These are phyloP conservation scores for Choiromyces venosus DNA, from an alignment of 495 filamentous ascomycete genomes.

Conservation along the genomic window DNA sequence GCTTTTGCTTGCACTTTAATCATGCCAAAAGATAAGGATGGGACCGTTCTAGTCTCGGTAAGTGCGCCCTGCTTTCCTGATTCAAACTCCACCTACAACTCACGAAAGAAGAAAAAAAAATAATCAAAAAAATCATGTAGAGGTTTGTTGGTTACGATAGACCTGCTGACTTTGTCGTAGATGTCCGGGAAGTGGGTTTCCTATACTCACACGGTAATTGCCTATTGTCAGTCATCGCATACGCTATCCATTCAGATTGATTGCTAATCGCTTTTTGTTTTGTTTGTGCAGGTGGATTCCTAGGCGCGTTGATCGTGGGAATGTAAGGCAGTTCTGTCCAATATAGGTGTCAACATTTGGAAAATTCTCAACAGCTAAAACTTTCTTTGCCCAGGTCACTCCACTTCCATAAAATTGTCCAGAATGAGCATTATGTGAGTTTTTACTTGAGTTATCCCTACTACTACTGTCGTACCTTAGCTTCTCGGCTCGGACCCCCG, in stretches of 20 bases:
- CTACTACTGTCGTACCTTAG: background rate
- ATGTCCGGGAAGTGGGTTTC: slow-evolving; percentile 89
- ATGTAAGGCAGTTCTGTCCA: slow-evolving; percentile 44
- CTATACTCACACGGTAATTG: slow-evolving; percentile 75
- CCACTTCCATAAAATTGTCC: slow-evolving; percentile 94
- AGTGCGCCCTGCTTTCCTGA: slow-evolving; percentile 40
- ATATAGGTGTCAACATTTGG: slow-evolving; percentile 1
- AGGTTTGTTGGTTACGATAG: slow-evolving; percentile 5
- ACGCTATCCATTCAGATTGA: background rate
- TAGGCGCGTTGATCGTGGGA: slow-evolving; percentile 84
- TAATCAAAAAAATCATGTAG: background rate
- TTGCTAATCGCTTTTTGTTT: slow-evolving; percentile 16
- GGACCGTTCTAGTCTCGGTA: slow-evolving; percentile 71
- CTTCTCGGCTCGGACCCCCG: background rate
- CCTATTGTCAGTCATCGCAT: slow-evolving; percentile 57
- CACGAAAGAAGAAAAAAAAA: background rate
- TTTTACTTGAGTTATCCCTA: background rate
- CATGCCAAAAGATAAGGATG: slow-evolving; percentile 85
- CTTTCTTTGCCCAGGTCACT: slow-evolving; percentile 49
- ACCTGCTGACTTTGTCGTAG: slow-evolving; percentile 43
- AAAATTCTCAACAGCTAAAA: slow-evolving; percentile 18
- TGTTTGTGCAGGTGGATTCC: slow-evolving; percentile 62
- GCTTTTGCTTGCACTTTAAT: slow-evolving; percentile 19
- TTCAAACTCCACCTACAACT: slow-evolving; percentile 10
- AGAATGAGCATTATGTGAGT: slow-evolving; percentile 85